Evolutionary conservation across 306 rosid species (phyloP).

Genomic region (Abrus precatorius): DNA sequence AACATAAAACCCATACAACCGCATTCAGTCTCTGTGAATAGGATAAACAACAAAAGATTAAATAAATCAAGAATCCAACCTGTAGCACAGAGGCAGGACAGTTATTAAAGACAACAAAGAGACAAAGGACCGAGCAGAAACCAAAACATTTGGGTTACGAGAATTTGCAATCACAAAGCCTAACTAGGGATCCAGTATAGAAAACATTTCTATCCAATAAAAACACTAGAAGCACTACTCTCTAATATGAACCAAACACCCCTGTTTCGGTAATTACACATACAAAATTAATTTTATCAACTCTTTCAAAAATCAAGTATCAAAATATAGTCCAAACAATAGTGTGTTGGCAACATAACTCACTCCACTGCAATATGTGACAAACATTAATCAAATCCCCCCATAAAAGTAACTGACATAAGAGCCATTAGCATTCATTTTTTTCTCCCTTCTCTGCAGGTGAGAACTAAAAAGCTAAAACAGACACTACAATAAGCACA

Average conservation of each 20-base stretch:
- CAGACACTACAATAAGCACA: not conserved
- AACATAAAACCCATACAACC: not conserved
- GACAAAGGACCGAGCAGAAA: not conserved
- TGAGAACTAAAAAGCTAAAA: constrained; percentile 15
- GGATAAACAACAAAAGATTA: not conserved
- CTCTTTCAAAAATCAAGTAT: not conserved
- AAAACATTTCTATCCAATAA: constrained; percentile 24
- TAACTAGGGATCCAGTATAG: not conserved
- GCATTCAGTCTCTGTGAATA: not conserved
- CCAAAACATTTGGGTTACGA: not conserved
- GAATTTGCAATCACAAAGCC: constrained; percentile 1
- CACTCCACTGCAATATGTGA: not conserved
- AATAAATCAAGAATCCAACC: not conserved
- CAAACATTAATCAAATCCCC: not conserved
- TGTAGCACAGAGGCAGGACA: not conserved
- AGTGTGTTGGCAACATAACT: not conserved
- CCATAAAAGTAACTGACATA: not conserved
- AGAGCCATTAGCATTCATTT: not conserved
- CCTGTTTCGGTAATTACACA: not conserved
- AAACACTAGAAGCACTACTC: not conserved
- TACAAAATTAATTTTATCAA: not conserved
- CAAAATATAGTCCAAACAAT: not conserved
- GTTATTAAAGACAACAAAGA: not conserved
- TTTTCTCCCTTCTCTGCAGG: not conserved
- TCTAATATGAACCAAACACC: not conserved